Conservation (phyloP, 2,329 filamentous ascomycete genomes). For the Ciborinia camelliae region DNA sequence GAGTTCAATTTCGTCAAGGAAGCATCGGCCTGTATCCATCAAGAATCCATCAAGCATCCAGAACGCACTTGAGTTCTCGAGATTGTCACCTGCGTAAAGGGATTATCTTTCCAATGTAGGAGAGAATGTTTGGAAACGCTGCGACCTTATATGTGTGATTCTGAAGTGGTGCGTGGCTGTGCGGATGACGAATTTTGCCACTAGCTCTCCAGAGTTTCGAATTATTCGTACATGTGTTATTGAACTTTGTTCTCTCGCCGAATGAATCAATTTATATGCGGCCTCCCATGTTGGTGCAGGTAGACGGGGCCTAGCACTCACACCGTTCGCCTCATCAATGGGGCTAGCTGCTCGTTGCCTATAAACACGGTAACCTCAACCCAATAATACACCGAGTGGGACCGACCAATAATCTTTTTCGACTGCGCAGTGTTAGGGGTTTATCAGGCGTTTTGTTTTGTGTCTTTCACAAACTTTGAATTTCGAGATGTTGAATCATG, state of each 20-base stretch:
- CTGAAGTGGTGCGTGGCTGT: not conserved
- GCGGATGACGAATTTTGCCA: constrained; percentile 1
- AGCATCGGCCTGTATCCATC: constrained; percentile 3
- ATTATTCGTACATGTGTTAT: not conserved
- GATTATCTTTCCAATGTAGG: not conserved
- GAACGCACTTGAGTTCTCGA: not conserved
- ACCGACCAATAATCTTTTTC: not conserved
- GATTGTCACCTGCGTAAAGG: not conserved
- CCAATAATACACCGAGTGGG: constrained; percentile 5
- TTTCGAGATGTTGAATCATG: not conserved
- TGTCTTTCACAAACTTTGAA: not conserved
- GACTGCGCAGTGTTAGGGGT: not conserved
- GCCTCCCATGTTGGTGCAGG: not conserved
- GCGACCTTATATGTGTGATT: not conserved
- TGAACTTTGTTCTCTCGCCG: not conserved
- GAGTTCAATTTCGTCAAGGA: not conserved
- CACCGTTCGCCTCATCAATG: not conserved
- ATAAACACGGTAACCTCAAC: not conserved
- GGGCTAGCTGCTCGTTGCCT: constrained; percentile 4
- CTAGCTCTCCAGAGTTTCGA: not conserved
- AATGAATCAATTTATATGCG: constrained; percentile 10
- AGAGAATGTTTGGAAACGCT: not conserved
- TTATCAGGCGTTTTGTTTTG: not conserved
- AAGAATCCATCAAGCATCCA: not conserved
- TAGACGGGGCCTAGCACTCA: not conserved